Conservation (phyloP, 2,329 filamentous ascomycete species). For the Ceratocystis alfenasii region DNA sequence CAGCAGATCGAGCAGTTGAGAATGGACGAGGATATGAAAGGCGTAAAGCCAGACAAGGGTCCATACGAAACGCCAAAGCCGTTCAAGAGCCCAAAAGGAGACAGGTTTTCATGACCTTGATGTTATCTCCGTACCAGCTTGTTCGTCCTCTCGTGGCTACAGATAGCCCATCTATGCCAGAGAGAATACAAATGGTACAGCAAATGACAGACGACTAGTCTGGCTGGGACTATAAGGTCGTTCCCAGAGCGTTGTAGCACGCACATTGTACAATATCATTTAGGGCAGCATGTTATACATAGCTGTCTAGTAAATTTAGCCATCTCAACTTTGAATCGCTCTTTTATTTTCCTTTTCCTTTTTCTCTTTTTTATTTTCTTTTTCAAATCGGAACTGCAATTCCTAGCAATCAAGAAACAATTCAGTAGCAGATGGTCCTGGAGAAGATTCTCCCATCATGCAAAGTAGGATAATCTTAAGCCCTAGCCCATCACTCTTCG, state of each 20-base stretch:
- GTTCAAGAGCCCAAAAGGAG: conserved; percentile 69
- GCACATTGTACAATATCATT: conserved; percentile 5
- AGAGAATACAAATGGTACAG: neutral
- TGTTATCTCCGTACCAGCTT: neutral
- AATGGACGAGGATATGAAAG: conserved; percentile 9
- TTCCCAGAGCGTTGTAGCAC: neutral
- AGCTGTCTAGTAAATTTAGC: neutral
- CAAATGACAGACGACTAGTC: neutral
- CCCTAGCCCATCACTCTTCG: too few relatives aligned
- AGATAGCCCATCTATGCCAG: too few relatives aligned
- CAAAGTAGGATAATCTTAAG: too few relatives aligned
- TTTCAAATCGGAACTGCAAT: neutral
- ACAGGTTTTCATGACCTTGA: conserved; percentile 57
- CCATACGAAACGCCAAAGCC: conserved; percentile 66
- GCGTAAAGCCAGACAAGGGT: conserved; percentile 31
- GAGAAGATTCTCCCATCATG: too few relatives aligned
- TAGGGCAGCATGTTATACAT: neutral
- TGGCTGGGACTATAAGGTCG: neutral
- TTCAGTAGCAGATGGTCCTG: too few relatives aligned
- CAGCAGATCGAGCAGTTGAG: conserved; percentile 33
- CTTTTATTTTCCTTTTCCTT: neutral
- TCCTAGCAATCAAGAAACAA: too few relatives aligned
- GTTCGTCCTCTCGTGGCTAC: neutral
- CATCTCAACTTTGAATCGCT: neutral
- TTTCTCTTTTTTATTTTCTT: neutral